Evolutionary conservation across 1,284 basidiomycete species (phyloP).

Genomic region (Moesziomyces parantarcticus): DNA sequence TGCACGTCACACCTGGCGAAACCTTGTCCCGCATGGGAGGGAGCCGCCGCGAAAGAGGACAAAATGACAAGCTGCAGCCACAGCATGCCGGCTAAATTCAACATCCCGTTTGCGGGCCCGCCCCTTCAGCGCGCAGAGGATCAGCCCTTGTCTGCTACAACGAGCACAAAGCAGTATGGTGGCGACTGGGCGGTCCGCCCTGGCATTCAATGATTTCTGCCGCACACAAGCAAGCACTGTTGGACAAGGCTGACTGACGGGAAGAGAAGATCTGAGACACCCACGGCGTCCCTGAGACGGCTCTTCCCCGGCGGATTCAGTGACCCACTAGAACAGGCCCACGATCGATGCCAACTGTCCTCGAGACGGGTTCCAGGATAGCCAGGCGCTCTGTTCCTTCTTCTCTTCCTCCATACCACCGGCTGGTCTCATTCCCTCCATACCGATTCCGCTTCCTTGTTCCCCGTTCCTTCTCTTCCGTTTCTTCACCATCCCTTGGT

Average conservation of each 20-base stretch:
- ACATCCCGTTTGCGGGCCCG: constrained; percentile 11
- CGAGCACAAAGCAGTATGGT: too few relatives aligned
- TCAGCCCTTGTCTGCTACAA: too few relatives aligned
- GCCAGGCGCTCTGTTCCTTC: constrained; percentile 2
- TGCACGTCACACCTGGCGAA: too few relatives aligned
- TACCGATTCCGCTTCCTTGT: constrained; percentile 2
- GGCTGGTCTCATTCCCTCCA: constrained; percentile 35
- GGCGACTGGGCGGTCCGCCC: neutral
- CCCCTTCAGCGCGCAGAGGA: too few relatives aligned
- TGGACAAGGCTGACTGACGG: neutral
- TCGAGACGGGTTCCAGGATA: neutral
- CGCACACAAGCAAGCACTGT: neutral
- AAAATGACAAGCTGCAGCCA: neutral
- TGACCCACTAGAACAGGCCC: neutral
- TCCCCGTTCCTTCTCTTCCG: constrained; percentile 5
- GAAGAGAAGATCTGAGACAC: neutral
- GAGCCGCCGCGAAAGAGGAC: too few relatives aligned
- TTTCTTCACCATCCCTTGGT: constrained; percentile 12
- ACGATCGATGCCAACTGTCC: neutral
- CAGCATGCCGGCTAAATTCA: constrained; percentile 13
- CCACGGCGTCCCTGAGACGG: neutral
- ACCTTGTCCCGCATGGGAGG: too few relatives aligned
- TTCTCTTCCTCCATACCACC: constrained; percentile 42
- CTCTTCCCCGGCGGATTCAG: too few relatives aligned
- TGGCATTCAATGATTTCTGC: neutral